Evolutionary conservation across 2,329 filamentous ascomycete genomes (phyloP).

Genomic region (Paecilomyces sp.): DNA sequence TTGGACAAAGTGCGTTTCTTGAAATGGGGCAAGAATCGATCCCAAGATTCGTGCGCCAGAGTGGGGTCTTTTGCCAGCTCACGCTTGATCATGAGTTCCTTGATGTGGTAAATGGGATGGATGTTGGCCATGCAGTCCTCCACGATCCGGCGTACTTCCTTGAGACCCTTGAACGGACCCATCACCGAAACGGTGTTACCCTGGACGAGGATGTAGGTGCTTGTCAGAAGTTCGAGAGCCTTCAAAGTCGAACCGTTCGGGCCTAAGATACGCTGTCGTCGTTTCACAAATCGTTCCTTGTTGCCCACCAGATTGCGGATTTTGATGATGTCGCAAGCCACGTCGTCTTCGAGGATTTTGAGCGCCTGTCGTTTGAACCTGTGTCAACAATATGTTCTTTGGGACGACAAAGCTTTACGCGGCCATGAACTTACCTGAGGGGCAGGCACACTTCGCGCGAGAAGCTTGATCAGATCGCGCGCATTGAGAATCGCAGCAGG

Average conservation of each 20-base stretch:
- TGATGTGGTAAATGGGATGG: constrained; percentile 86
- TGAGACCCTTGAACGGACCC: constrained; percentile 87
- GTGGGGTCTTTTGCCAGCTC: constrained; percentile 86
- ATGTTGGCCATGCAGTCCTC: constrained; percentile 97
- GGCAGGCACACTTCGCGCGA: constrained; percentile 84
- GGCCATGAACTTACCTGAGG: constrained; percentile 51
- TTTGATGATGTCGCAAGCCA: constrained; percentile 94
- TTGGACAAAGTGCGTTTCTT: constrained; percentile 88
- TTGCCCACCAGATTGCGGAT: constrained; percentile 83
- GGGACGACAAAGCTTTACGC: neutral
- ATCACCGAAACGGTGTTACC: constrained; percentile 91
- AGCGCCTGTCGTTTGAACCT: constrained; percentile 48
- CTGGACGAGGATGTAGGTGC: constrained; percentile 90
- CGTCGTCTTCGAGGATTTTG: constrained; percentile 86
- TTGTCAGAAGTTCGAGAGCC: constrained; percentile 83
- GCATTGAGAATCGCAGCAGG: constrained; percentile 90
- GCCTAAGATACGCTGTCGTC: constrained; percentile 84
- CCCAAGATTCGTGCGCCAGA: constrained; percentile 84
- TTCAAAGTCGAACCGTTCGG: constrained; percentile 89
- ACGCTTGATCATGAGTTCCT: constrained; percentile 89
- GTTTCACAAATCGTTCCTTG: constrained; percentile 93
- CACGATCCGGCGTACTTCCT: constrained; percentile 81
- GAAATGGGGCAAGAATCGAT: constrained; percentile 93
- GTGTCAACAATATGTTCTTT: constrained; percentile 4
- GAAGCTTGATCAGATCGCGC: constrained; percentile 85